Conservation (phyloP, 2,329 filamentous ascomycete species). For the Alternaria panax region DNA sequence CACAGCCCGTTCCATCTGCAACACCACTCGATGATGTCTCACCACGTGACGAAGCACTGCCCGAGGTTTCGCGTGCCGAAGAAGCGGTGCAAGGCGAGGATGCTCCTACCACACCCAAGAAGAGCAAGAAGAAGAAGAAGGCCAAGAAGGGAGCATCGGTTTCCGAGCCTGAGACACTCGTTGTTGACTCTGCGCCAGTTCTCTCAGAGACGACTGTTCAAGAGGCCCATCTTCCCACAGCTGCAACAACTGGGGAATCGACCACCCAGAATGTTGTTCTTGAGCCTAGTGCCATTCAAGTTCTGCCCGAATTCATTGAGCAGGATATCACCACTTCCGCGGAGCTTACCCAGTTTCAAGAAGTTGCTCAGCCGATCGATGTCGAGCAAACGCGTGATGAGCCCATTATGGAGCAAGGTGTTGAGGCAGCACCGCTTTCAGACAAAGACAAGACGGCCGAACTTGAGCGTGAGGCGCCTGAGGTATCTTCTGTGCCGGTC, state of each 20-base stretch:
- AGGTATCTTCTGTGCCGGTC: conserved; percentile 1
- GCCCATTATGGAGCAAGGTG: background rate
- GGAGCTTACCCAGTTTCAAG: background rate
- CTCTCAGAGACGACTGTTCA: conserved; percentile 6
- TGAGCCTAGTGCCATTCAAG: background rate
- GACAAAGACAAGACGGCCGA: conserved; percentile 36
- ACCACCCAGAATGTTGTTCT: background rate
- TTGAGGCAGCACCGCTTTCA: conserved; percentile 15
- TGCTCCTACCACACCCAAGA: conserved; percentile 25
- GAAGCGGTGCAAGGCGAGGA: background rate
- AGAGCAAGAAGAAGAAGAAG: conserved; percentile 43
- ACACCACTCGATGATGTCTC: background rate
- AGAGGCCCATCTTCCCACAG: background rate
- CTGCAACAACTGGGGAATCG: conserved; percentile 3
- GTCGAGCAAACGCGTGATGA: background rate
- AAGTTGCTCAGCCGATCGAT: background rate
- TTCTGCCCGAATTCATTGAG: background rate
- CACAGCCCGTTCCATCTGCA: background rate
- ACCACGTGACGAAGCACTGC: background rate
- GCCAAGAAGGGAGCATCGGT: conserved; percentile 31
- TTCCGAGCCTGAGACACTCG: conserved; percentile 28
- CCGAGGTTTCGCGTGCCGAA: conserved; percentile 5
- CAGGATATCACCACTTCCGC: background rate
- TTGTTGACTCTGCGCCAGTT: conserved; percentile 12
- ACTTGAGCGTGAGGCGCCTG: conserved; percentile 12